phyloP scores from a whole-genome alignment of 2,329 filamentous ascomycete species.

The Blastomyces parvus region DNA sequence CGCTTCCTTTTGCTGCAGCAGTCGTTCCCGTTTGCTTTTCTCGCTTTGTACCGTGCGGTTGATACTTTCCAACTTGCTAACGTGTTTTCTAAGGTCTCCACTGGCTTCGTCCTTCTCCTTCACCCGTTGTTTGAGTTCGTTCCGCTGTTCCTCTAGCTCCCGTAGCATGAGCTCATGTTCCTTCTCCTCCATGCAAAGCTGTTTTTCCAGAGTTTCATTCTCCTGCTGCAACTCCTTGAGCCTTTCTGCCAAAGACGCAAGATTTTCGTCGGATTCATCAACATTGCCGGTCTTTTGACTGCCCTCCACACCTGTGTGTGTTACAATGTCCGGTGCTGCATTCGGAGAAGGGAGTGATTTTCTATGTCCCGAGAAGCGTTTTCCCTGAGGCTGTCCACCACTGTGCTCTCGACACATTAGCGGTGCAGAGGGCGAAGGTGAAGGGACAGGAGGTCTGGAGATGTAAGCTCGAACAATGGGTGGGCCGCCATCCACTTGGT shows the following conservation, averaged over 20 bases:
- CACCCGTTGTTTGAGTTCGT: conserved; percentile 64
- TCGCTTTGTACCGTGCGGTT: conserved; percentile 74
- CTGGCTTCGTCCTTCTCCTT: conserved; percentile 90
- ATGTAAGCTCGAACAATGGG: conserved; percentile 44
- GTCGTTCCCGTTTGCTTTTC: conserved; percentile 63
- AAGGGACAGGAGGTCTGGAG: conserved; percentile 43
- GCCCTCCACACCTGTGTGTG: conserved; percentile 34
- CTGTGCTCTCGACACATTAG: conserved; percentile 58
- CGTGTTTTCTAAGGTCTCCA: conserved; percentile 69
- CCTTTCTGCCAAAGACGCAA: conserved; percentile 70
- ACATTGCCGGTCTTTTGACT: conserved; percentile 28
- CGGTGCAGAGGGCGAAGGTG: conserved; percentile 52
- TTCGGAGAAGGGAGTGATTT: conserved; percentile 59
- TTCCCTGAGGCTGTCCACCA: conserved; percentile 43
- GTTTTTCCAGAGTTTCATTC: conserved; percentile 64
- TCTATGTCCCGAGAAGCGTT: conserved; percentile 62
- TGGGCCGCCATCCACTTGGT: conserved; percentile 27
- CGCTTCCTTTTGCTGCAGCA: conserved; percentile 51
- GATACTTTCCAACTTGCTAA: conserved; percentile 67
- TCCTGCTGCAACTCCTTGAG: conserved; percentile 74
- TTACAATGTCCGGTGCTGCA: conserved; percentile 25
- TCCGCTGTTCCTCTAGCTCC: conserved; percentile 65
- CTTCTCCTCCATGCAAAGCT: conserved; percentile 58
- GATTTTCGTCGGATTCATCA: conserved; percentile 53
- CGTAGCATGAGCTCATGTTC: conserved; percentile 58